Conservation (phyloP, 805 yeast species). For the Candida loeiensis region DNA sequence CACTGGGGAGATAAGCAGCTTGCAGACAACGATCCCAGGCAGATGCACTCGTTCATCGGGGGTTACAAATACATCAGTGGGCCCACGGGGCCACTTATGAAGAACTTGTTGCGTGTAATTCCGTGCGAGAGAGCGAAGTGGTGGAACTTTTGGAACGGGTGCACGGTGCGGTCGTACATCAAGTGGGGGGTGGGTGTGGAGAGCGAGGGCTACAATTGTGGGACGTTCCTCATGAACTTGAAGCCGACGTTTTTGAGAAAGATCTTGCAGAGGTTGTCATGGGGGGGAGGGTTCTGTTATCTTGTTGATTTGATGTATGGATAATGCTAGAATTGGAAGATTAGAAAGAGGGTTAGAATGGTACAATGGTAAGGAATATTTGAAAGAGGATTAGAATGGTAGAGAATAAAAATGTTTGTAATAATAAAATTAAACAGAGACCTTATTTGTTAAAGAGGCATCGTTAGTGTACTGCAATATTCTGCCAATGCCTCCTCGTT, state of each 20-base stretch:
- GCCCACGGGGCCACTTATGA: conserved; percentile 84
- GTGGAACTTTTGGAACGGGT: conserved; percentile 88
- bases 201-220: conserved; percentile 82
- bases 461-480: too few species aligned
- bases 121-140: conserved; percentile 85
- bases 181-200: conserved; percentile 88
- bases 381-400: too few species aligned
- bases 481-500: too few species aligned
- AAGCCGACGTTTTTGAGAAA: conserved; percentile 50
- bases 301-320: conserved; percentile 50
- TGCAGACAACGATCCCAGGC: conserved; percentile 67
- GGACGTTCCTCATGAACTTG: conserved; percentile 53
- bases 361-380: too few species aligned
- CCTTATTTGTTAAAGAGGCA: too few species aligned
- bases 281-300: conserved; percentile 62
- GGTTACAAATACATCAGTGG: conserved; percentile 92
- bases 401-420: too few species aligned
- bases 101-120: conserved; percentile 63
- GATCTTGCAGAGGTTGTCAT: conserved; percentile 47
- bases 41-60: conserved; percentile 74
- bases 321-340: conserved; percentile 18
- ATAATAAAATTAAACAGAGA: too few species aligned
- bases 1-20: conserved; percentile 89
- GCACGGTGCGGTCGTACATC: conserved; percentile 70
- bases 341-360: too few species aligned